A percentile compares a stretch with the other conserved stretches of the same genome.
These are phyloP conservation scores for Ceratorhiza oryzae-sativae DNA, from an alignment of 1,284 basidiomycete species.

Conservation along the genomic window DNA sequence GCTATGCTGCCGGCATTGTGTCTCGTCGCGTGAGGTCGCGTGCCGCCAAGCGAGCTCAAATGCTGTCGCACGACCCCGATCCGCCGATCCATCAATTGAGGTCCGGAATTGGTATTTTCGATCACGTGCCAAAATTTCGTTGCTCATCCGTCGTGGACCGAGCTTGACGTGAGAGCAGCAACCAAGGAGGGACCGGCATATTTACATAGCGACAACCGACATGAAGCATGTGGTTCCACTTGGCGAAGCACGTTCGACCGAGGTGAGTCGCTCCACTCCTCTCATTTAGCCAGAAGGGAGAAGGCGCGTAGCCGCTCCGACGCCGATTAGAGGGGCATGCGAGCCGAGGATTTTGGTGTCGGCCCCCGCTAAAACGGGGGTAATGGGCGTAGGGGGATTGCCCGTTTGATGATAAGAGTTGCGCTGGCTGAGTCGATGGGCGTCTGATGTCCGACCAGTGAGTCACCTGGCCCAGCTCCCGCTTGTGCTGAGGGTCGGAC, in stretches of 20 bases:
- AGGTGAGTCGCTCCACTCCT: constrained; percentile 16
- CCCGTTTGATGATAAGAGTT: constrained; percentile 3
- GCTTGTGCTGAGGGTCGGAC: no score
- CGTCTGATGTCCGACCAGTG: not conserved
- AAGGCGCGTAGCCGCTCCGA: constrained; percentile 1
- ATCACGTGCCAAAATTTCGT: constrained; percentile 18
- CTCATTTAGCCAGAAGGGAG: not conserved
- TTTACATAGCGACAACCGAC: not conserved
- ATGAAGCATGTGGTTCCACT: not conserved
- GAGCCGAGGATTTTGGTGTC: not conserved
- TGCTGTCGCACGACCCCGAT: constrained; percentile 22
- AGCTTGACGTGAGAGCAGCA: constrained; percentile 11
- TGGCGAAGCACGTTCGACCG: not conserved
- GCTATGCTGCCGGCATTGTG: constrained; percentile 5
- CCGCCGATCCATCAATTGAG: not conserved
- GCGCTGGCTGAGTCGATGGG: not conserved
- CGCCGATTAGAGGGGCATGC: not conserved
- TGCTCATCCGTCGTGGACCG: not conserved
- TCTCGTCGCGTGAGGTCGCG: not conserved
- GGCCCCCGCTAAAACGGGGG: not conserved
- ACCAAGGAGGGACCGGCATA: not conserved
- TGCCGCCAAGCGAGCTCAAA: constrained; percentile 35
- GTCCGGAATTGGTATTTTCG: not conserved
- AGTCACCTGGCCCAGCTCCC: not conserved
- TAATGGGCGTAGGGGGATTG: constrained; percentile 1